Conservation (phyloP, 2,329 filamentous ascomycete species). For the Calonectria multiphialidica region DNA sequence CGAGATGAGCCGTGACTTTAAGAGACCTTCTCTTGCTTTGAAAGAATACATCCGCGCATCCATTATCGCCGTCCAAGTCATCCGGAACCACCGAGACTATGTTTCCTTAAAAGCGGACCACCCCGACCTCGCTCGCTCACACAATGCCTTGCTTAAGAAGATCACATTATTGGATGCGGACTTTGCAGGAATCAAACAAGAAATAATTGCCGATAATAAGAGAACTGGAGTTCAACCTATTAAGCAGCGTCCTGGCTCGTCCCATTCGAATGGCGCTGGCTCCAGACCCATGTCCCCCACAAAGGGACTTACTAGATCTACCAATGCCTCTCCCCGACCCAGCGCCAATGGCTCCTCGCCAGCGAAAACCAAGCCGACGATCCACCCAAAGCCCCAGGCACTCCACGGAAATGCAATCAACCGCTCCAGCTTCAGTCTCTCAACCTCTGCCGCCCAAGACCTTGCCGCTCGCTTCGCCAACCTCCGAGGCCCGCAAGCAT, state of each 20-base stretch:
- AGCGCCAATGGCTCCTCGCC: conserved; percentile 26
- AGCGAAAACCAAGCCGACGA: conserved; percentile 56
- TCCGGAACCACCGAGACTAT: conserved; percentile 83
- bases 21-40: conserved; percentile 79
- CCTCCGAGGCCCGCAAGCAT: conserved; percentile 58
- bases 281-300: conserved; percentile 30
- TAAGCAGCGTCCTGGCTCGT: conserved; percentile 24
- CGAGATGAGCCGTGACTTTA: conserved; percentile 71
- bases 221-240: conserved; percentile 69
- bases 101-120: conserved; percentile 70
- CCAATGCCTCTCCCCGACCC: conserved; percentile 34
- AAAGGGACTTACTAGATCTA: conserved; percentile 21
- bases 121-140: conserved; percentile 60
- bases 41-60: conserved; percentile 87
- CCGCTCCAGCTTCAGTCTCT: conserved; percentile 41
- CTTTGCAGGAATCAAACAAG: conserved; percentile 69
- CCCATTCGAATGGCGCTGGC: conserved; percentile 28
- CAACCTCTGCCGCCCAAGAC: conserved; percentile 57
- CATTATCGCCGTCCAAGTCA: conserved; percentile 80
- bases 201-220: conserved; percentile 74
- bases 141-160: conserved; percentile 62
- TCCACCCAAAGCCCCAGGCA: conserved; percentile 76
- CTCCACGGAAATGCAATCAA: conserved; percentile 70
- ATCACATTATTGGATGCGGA: conserved; percentile 60
- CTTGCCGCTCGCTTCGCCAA: conserved; percentile 69